Percentiles rank a stretch among this genome's conserved stretches.
phyloP scores from a whole-genome alignment of 495 filamentous ascomycete species.

The Elasticomyces elasticus region DNA sequence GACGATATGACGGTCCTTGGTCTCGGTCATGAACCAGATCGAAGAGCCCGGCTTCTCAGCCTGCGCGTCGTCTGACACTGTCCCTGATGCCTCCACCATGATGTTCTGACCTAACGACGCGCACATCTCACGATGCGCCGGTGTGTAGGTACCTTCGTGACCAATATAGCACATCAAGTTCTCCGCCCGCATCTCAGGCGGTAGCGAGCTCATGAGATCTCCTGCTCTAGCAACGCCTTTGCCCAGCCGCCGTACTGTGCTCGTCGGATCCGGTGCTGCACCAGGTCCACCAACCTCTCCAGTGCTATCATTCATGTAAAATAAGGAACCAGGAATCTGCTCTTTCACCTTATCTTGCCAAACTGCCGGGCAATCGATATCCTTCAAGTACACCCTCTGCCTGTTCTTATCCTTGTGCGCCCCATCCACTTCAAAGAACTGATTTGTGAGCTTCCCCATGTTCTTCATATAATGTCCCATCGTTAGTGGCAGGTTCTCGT shows the following conservation, averaged over 20 bases:
- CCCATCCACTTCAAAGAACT: slow-evolving; percentile 48
- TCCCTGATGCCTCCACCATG: slow-evolving; percentile 78
- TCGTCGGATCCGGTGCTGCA: slow-evolving; percentile 31
- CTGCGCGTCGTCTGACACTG: slow-evolving; percentile 47
- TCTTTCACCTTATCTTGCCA: slow-evolving; percentile 73
- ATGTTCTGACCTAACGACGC: slow-evolving; percentile 91
- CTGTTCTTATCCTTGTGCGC: slow-evolving; percentile 60
- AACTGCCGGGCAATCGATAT: slow-evolving; percentile 79
- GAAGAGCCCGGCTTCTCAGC: slow-evolving; percentile 72
- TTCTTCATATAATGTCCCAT: slow-evolving; percentile 81
- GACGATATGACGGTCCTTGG: slow-evolving; percentile 74
- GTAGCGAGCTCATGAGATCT: slow-evolving; percentile 91
- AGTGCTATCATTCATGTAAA: slow-evolving; percentile 76
- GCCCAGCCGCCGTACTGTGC: slow-evolving; percentile 29
- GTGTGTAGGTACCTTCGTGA: slow-evolving; percentile 94
- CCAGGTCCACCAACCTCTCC: slow-evolving; percentile 45
- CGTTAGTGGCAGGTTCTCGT: slow-evolving; percentile 64
- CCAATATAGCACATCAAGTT: slow-evolving; percentile 99
- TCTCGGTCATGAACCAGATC: slow-evolving; percentile 97
- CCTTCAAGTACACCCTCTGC: slow-evolving; percentile 87
- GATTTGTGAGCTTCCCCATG: slow-evolving; percentile 64
- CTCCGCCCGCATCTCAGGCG: slow-evolving; percentile 71
- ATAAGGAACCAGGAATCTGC: slow-evolving; percentile 65
- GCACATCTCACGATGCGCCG: slow-evolving; percentile 96
- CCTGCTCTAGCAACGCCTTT: slow-evolving; percentile 54